Conservation (phyloP, 2,329 filamentous ascomycete species). For the Blastomyces silverae region DNA sequence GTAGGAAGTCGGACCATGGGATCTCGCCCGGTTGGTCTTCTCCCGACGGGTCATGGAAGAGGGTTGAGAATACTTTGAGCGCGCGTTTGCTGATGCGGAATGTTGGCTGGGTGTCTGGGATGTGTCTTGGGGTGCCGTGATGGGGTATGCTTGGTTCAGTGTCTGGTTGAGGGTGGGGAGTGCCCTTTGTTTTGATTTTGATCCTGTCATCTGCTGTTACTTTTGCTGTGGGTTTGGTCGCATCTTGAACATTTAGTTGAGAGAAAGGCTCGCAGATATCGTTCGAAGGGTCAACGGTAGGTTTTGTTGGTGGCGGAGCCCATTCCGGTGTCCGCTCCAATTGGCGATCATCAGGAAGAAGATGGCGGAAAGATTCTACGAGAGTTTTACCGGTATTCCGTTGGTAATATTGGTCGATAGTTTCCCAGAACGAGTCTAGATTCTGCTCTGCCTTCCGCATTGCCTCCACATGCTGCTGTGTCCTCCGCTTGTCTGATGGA, state of each 20-base stretch:
- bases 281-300: neutral
- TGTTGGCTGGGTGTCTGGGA: conserved; percentile 22
- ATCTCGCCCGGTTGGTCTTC: conserved; percentile 43
- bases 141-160: neutral
- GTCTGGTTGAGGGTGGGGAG: neutral
- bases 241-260: neutral
- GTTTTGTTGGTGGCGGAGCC: conserved; percentile 31
- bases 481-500: conserved; percentile 45
- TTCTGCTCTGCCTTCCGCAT: conserved; percentile 44
- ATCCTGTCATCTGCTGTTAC: neutral
- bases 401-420: conserved; percentile 26
- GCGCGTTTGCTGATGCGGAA: conserved; percentile 34
- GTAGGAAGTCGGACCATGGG: conserved; percentile 48
- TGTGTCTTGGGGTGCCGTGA: neutral
- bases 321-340: conserved; percentile 47
- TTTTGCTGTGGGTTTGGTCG: neutral
- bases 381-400: conserved; percentile 12
- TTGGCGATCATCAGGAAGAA: conserved; percentile 11
- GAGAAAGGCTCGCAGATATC: conserved; percentile 9
- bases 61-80: conserved; percentile 37
- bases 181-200: conserved; percentile 13
- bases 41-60: conserved; percentile 34
- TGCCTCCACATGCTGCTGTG: conserved; percentile 39
- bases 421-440: conserved; percentile 45
- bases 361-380: conserved; percentile 11